Conservation (phyloP, 106 monocot genomes). For the Acanthochlamys bracteata region DNA sequence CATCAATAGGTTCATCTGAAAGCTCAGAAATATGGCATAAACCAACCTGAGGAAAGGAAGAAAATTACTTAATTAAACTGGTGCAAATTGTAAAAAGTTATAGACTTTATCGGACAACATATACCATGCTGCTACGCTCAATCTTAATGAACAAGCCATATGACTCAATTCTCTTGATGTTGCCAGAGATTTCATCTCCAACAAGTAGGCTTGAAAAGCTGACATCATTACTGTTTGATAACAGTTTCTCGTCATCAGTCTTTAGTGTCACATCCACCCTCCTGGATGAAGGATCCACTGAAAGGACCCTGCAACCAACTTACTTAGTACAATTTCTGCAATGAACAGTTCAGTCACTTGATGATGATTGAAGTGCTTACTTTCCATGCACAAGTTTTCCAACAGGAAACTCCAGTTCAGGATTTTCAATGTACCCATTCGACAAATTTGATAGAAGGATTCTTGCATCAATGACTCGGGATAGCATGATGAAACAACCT, state of each 20-base stretch:
- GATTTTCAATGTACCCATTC: slow-evolving; percentile 63
- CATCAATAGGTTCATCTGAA: slow-evolving; percentile 51
- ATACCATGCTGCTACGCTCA: slow-evolving; percentile 57
- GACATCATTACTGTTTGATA: slow-evolving; percentile 26
- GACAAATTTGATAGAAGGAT: slow-evolving; percentile 76
- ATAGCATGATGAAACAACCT: slow-evolving; percentile 94
- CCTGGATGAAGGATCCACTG: slow-evolving; percentile 54
- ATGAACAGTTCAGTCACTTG: not conserved
- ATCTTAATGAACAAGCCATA: slow-evolving; percentile 83
- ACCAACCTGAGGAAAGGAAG: slow-evolving; percentile 56
- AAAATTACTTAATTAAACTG: not conserved
- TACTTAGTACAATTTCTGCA: not conserved
- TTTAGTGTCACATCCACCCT: slow-evolving; percentile 77
- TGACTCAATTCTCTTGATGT: slow-evolving; percentile 51
- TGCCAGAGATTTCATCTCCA: slow-evolving; percentile 68
- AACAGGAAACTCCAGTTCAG: slow-evolving; percentile 63
- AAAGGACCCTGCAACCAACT: slow-evolving; percentile 49
- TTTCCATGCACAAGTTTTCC: slow-evolving; percentile 71
- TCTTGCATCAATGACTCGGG: slow-evolving; percentile 73
- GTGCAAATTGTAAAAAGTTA: not conserved
- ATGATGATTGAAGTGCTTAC: slow-evolving; percentile 14
- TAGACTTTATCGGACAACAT: not conserved
- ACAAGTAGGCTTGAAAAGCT: slow-evolving; percentile 45
- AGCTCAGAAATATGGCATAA: slow-evolving; percentile 85
- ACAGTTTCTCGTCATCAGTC: slow-evolving; percentile 12